Base-by-base conservation (phyloP, 768 basidiomycete species). In the Termitomyces sp. region DNA sequence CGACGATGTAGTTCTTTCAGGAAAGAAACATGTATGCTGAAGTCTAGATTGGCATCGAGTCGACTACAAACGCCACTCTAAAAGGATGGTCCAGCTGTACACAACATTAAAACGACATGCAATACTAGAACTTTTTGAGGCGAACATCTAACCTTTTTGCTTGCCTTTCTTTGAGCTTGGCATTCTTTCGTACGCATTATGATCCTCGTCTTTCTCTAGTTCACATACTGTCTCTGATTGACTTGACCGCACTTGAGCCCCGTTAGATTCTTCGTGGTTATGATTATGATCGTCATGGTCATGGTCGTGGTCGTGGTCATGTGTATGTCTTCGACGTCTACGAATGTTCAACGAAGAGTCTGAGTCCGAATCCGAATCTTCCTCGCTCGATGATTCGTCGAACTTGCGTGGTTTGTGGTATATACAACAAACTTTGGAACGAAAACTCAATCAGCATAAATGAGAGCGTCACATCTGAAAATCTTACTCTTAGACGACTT, bases 401-500 rank as follows among this genome's bases (percentile, higher is more conserved):
- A 92, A 94, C 54, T 69, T 76, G 59, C 83, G 81, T 1, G 90
- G 89, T 70, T 89, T 91, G 71, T 94, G 92, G 69, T 95, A 96
- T 69, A 98, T 96, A 73, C 95, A 98, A 72, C 95, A 98, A 54
- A 97, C 95, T 98, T 64, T n/a, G 28, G 38, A 51, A 36, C 38
- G 18, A 18, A 15, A 32, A 44, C 24, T 39, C 56, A 28, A n/a
- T 32, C 28, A 57, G 55, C 48, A 53, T 32, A 4, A 35, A 28
- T 56, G 55, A 38, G 20, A 18, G 46, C 5, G 16, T 4, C 36
- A 49, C 28, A 24, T 15, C 16, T 8, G 46, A 7, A 13, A 20
- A 28, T 83, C 90, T 64, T 66, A 96, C 96, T 94, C 77, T 98
- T 98, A 33, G 93, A 94, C 64, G 90, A 92, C 75, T 97, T 96